These are phyloP conservation scores for Moesziomyces antarcticus DNA, from an alignment of 1,284 basidiomycete species.

Conservation along the genomic window DNA sequence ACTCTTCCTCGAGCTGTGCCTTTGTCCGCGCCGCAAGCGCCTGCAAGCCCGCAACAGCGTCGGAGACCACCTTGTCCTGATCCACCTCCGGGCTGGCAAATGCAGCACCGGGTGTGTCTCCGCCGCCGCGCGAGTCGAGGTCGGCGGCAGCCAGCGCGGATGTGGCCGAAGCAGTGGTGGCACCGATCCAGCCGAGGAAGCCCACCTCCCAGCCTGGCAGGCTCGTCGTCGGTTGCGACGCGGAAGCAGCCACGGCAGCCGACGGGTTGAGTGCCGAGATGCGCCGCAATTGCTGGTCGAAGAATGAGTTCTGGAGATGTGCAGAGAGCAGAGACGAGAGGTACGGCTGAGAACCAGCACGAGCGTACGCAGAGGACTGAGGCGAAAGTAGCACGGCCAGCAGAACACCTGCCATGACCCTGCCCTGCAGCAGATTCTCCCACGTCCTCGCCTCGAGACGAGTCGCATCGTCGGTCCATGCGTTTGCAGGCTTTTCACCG, in stretches of 20 bases:
- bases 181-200: conserved; percentile 47
- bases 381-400: conserved; percentile 36
- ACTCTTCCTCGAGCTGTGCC: conserved; percentile 11
- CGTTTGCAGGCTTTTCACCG: conserved; percentile 21
- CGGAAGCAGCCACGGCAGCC: conserved; percentile 11
- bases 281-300: conserved; percentile 39
- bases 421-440: conserved; percentile 33
- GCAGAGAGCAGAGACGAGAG: conserved; percentile 35
- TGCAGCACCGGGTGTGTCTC: conserved; percentile 44
- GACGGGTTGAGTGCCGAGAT: conserved; percentile 44
- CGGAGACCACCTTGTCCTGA: conserved; percentile 27
- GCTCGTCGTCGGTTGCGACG: conserved; percentile 36
- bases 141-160: conserved; percentile 26
- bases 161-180: conserved; percentile 27
- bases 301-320: conserved; percentile 32
- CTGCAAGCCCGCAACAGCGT: conserved; percentile 31
- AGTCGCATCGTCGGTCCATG: conserved; percentile 12
- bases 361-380: conserved; percentile 22
- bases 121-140: conserved; percentile 32
- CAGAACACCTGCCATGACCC: conserved; percentile 45
- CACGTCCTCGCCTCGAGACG: conserved; percentile 41
- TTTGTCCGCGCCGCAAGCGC: conserved; percentile 35
- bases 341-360: conserved; percentile 19
- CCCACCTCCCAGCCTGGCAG: conserved; percentile 53
- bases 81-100: conserved; percentile 35